Evolutionary conservation across 768 basidiomycete species (phyloP).

Genomic region (Pisolithus sp.): DNA sequence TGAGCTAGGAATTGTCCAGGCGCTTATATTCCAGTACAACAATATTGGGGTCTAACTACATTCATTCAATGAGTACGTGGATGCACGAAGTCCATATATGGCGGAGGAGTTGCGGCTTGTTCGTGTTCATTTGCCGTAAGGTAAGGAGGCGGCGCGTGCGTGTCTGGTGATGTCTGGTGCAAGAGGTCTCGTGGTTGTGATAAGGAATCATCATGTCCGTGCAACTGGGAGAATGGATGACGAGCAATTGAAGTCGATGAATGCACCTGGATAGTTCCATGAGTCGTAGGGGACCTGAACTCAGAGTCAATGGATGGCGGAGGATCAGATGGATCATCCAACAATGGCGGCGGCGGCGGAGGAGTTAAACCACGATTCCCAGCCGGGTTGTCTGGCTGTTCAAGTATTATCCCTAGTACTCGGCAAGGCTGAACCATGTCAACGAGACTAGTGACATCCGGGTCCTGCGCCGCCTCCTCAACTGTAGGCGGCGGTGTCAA

Average conservation of each 20-base stretch:
- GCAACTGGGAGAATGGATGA: constrained; percentile 25
- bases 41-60: neutral
- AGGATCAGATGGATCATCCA: constrained; percentile 85
- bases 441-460: constrained; percentile 61
- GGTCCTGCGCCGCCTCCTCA: constrained; percentile 67
- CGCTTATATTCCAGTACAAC: neutral
- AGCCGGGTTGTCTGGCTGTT: constrained; percentile 36
- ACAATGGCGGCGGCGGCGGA: constrained; percentile 73
- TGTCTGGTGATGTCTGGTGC: constrained; percentile 36
- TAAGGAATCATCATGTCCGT: constrained; percentile 27
- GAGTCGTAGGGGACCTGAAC: constrained; percentile 38
- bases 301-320: constrained; percentile 85
- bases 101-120: constrained; percentile 51
- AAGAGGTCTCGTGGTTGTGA: constrained; percentile 26
- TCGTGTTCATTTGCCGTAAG: constrained; percentile 48
- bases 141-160: constrained; percentile 76
- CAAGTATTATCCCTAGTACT: constrained; percentile 52
- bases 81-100: constrained; percentile 48
- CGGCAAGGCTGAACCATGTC: constrained; percentile 53
- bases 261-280: constrained; percentile 12
- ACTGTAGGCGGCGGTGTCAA: constrained; percentile 71
- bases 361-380: constrained; percentile 36
- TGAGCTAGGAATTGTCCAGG: neutral
- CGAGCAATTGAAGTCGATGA: constrained; percentile 25
- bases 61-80: constrained; percentile 5